Base-by-base conservation (phyloP, 805 yeast genomes). In the Nakazawaea laoshanensis region DNA sequence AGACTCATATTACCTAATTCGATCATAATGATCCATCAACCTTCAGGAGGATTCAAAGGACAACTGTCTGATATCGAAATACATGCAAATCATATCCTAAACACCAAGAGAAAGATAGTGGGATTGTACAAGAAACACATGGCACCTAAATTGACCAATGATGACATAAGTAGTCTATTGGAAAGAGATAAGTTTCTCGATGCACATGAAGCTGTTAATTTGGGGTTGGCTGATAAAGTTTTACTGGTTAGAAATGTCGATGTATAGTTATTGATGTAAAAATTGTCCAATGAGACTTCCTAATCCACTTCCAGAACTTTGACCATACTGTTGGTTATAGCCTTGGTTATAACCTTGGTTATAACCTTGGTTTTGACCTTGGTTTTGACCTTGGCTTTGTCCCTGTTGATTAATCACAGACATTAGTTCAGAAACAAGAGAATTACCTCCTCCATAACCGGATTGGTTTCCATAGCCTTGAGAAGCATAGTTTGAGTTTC, bases 11-110 rank as follows among this genome's bases (percentile, higher is more conserved):
- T 55, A 24, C 60, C 59, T 14, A 48, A 55, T 29, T 45, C 57
- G 2, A 42, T 48, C 24, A 48, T 55, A 16, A 55, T 55, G 60
- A 46, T 55, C 0, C 60, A 55, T 30, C 60, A 55, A 30, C 60
- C 60, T 7, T 40, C 45, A 16, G 51, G 51, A 4, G 60, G 60
- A 7, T 40, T 46, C 16, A 41, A 44, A 12, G 55, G 55, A n/a
- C 53, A 47, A 31, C 50, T 53, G 24, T 41, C 52, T 7, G 60
- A 55, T 37, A 48, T 55, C 7, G 58, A 53, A 20, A 55, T 52
- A 27, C 56, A 55, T 33, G 59, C 60, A 4, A 42, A 52, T 25
- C 57, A 55, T 27, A 51, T 55, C 10, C 36, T 55, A 20, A 37
- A 49, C 14, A 47, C 50, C 23, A 47, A 57, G 26, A 51, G 46